phyloP scores from a whole-genome alignment of 1,284 basidiomycete species.

The Pisolithus thermaeus region DNA sequence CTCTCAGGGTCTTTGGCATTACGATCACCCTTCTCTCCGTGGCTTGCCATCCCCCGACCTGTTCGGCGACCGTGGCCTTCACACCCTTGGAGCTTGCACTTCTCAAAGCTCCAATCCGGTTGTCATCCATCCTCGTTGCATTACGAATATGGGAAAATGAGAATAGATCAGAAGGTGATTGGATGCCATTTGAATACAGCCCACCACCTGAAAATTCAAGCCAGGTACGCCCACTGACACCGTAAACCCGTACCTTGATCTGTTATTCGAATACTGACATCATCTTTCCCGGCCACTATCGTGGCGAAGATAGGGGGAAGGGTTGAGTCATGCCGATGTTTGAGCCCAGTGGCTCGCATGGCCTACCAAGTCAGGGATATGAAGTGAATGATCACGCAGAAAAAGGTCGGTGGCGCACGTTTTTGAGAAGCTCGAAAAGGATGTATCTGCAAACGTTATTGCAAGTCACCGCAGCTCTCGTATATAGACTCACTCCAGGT shows the following conservation, averaged over 20 bases:
- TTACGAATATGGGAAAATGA: slow-evolving; percentile 81
- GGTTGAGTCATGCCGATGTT: slow-evolving; percentile 36
- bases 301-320: slow-evolving; percentile 66
- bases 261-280: slow-evolving; percentile 76
- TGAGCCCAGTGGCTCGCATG: slow-evolving; percentile 57
- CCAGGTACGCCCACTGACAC: background rate
- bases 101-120: slow-evolving; percentile 67
- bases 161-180: slow-evolving; percentile 65
- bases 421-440: slow-evolving; percentile 84
- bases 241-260: slow-evolving; percentile 59
- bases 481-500: slow-evolving; percentile 61
- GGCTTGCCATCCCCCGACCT: slow-evolving; percentile 46
- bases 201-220: slow-evolving; percentile 55
- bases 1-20: slow-evolving; percentile 35
- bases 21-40: slow-evolving; percentile 13
- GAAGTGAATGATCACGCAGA: slow-evolving; percentile 6
- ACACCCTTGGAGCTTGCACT: slow-evolving; percentile 62
- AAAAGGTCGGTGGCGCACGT: slow-evolving; percentile 42
- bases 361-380: slow-evolving; percentile 37
- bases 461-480: background rate
- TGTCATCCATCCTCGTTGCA: slow-evolving; percentile 57
- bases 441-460: slow-evolving; percentile 59
- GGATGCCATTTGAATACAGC: slow-evolving; percentile 46
- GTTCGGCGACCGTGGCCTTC: slow-evolving; percentile 71
- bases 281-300: slow-evolving; percentile 64